Base-by-base conservation (phyloP, 345 rosid genomes). In the Linum trigynum region DNA sequence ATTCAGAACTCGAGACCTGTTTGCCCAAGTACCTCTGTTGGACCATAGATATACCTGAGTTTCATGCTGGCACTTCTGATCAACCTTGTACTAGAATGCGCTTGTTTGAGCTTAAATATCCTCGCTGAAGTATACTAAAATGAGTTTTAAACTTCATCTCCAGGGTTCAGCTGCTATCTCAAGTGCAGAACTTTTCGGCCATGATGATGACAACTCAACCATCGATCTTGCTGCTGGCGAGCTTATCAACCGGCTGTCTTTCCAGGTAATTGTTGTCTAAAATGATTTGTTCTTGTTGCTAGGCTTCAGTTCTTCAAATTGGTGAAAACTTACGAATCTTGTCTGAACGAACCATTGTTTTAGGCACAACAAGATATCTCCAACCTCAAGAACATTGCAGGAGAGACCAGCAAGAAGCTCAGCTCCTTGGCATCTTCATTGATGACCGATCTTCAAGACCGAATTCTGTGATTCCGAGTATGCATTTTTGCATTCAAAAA, bases 311-410 rank as follows among this genome's bases (percentile, higher is more conserved):
- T 7, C n/a, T 36, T 58, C 5, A 39, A 60, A 38, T 32, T 16
- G 9, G n/a, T 43, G 50, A 43, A 9, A 61, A 39, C 37, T 12
- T 39, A 36, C 32, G 32, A 16, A 39, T 8, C 39, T 10, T 41
- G 32, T 6, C 3, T 1, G 32, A 23, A 23, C 32, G 32, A 23
- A 23, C 32, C 32, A 23, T 39, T 3, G 41, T 51, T 50, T 72
- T 50, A 94, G 99, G 97, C 97, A 57, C 91, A 88, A 69, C 92
- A 91, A 67, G 99, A 90, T 74, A 78, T 94, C 51, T 91, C 96
- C 14, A 84, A 92, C 48, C 81, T 94, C 5, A 88, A 79, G 81
- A 83, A 81, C 77, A 85, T 94, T 1, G 99, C 99, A 0, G 96
- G 96, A 69, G 99, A 95, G 82, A 87, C 98, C 0, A 89, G 87